A percentile compares a stretch with the other conserved stretches of the same genome.
Evolutionary conservation across 192 early-diverging fungal species (phyloP).

Genomic region (Paraglomus brasilianum): DNA sequence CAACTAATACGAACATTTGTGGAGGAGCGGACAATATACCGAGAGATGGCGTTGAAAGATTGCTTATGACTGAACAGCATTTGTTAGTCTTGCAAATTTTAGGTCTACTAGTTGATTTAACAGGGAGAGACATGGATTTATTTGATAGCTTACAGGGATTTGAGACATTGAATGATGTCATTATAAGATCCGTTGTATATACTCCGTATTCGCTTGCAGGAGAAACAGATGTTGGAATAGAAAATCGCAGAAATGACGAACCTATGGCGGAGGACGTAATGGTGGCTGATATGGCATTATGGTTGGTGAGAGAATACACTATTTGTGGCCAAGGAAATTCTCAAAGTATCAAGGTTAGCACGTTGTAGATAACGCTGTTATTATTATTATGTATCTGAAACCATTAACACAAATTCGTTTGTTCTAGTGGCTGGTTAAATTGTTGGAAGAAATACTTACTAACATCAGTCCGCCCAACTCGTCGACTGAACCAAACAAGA

Average conservation of each 20-base stretch:
- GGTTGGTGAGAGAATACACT: slow-evolving; percentile 37
- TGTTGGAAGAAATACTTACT: slow-evolving; percentile 36
- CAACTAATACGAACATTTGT: neutral
- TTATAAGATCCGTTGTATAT: neutral
- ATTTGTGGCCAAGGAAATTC: neutral
- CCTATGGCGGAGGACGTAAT: slow-evolving; percentile 39
- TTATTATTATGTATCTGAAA: neutral
- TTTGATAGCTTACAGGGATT: slow-evolving; percentile 43
- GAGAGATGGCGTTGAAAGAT: slow-evolving; percentile 35
- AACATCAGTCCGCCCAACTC: slow-evolving; percentile 34
- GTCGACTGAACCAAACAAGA: slow-evolving; percentile 30
- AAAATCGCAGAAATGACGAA: slow-evolving; percentile 27
- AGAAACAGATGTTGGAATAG: slow-evolving; percentile 4
- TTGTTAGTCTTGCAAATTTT: slow-evolving; percentile 38
- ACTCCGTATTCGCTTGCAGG: neutral
- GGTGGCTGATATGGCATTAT: slow-evolving; percentile 39
- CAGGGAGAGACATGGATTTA: slow-evolving; percentile 32
- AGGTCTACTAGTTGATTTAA: slow-evolving; percentile 38
- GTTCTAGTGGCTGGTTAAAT: slow-evolving; percentile 32
- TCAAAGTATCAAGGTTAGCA: slow-evolving; percentile 10
- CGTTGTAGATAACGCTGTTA: neutral
- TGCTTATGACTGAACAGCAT: slow-evolving; percentile 40
- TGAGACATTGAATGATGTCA: slow-evolving; percentile 31
- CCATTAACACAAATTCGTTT: slow-evolving; percentile 28
- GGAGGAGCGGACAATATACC: neutral